Conservation (phyloP, 768 basidiomycete genomes). For the Tulasnella sp. region DNA sequence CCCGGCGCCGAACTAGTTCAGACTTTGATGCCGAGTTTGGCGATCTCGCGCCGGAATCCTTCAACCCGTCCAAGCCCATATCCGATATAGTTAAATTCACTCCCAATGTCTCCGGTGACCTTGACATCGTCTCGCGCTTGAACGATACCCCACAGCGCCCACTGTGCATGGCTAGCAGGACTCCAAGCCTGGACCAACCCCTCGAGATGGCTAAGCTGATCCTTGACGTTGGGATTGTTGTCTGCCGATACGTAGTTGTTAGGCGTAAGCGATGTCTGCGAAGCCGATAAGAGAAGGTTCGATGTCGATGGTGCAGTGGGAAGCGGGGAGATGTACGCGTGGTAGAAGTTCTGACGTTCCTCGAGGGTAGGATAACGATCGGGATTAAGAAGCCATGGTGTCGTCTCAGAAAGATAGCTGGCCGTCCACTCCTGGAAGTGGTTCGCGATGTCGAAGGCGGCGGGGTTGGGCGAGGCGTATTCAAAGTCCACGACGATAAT, state of each 20-base stretch:
- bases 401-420: slow-evolving; percentile 66
- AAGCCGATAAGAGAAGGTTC: slow-evolving; percentile 21
- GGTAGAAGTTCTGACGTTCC: slow-evolving; percentile 80
- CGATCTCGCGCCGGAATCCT: slow-evolving; percentile 43
- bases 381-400: slow-evolving; percentile 62
- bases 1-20: not conserved
- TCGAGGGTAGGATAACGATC: slow-evolving; percentile 65
- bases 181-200: slow-evolving; percentile 82
- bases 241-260: slow-evolving; percentile 17
- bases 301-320: slow-evolving; percentile 20
- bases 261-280: slow-evolving; percentile 17
- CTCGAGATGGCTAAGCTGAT: slow-evolving; percentile 59
- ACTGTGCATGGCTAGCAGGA: slow-evolving; percentile 84
- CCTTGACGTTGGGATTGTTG: slow-evolving; percentile 41
- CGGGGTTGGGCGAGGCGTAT: slow-evolving; percentile 88
- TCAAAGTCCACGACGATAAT: slow-evolving; percentile 97
- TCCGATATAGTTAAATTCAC: slow-evolving; percentile 84
- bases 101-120: slow-evolving; percentile 42
- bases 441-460: slow-evolving; percentile 93
- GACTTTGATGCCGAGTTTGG: slow-evolving; percentile 33
- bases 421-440: slow-evolving; percentile 98
- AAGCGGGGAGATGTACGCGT: slow-evolving; percentile 64
- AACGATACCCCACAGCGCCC: slow-evolving; percentile 93
- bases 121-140: slow-evolving; percentile 78
- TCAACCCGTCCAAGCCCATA: slow-evolving; percentile 55